A percentile compares a stretch with the other conserved stretches of the same genome.
Conservation (phyloP, 257 asterid genomes). For the Scutellaria baicalensis region DNA sequence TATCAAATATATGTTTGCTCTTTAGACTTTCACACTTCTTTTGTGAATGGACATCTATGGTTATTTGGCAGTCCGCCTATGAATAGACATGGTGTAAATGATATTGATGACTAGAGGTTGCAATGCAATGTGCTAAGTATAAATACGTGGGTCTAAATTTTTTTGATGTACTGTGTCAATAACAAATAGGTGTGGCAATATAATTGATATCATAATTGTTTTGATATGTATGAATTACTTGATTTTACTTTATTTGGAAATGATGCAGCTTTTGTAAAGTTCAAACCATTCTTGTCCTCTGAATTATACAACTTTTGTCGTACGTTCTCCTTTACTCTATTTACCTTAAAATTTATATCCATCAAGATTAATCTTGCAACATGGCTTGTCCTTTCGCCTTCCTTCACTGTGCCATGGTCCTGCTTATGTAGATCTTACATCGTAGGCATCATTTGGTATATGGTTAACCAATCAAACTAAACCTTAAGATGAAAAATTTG, state of each 20-base stretch:
- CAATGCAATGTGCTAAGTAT: neutral
- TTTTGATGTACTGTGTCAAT: neutral
- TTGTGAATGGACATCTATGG: neutral
- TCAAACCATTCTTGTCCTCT: neutral
- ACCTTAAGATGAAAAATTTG: no score
- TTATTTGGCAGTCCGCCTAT: neutral
- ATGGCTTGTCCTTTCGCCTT: neutral
- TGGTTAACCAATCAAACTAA: no score
- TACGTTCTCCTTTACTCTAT: neutral
- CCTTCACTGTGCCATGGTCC: neutral
- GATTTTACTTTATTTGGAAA: neutral
- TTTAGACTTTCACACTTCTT: neutral
- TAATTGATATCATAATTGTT: neutral
- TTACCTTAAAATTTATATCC: neutral
- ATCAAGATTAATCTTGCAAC: neutral
- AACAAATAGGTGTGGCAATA: neutral
- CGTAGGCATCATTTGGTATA: neutral
- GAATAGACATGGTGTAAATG: neutral
- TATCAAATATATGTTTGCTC: neutral
- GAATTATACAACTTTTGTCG: neutral
- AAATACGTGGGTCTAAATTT: neutral
- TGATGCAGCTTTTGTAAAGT: neutral
- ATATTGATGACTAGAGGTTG: neutral
- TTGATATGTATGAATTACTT: neutral
- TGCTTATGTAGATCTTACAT: neutral